phyloP scores from a whole-genome alignment of 768 basidiomycete genomes.

The Kwoniella dendrophila region DNA sequence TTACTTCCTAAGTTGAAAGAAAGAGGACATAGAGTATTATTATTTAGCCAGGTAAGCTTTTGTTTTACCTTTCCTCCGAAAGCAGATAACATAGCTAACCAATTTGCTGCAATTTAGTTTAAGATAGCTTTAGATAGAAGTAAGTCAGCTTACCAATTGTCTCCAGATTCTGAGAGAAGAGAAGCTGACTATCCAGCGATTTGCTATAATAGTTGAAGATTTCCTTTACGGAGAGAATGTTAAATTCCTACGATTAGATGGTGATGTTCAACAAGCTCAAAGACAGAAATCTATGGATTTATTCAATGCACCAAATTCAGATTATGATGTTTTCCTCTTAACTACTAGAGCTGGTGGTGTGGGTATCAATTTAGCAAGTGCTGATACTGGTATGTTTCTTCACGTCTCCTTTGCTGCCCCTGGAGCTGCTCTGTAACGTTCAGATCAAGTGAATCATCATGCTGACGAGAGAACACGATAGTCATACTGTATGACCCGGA shows the following conservation, averaged over 20 bases:
- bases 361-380: constrained; percentile 80
- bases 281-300: constrained; percentile 94
- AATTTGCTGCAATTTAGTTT: constrained; percentile 62
- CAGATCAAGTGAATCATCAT: no score
- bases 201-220: constrained; percentile 68
- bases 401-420: neutral
- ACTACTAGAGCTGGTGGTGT: constrained; percentile 90
- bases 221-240: constrained; percentile 78
- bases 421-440: no score
- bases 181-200: neutral
- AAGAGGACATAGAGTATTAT: constrained; percentile 80
- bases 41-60: constrained; percentile 79
- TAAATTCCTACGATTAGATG: constrained; percentile 82
- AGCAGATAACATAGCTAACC: no score
- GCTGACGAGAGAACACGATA: constrained; percentile 24
- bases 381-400: constrained; percentile 73
- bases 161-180: neutral
- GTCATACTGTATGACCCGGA: constrained; percentile 77
- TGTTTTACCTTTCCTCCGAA: neutral
- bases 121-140: constrained; percentile 77
- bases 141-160: constrained; percentile 25
- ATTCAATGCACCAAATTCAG: constrained; percentile 84
- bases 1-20: constrained; percentile 80
- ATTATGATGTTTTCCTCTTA: constrained; percentile 86
- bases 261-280: constrained; percentile 77